Evolutionary conservation across 208 protist genomes (phyloP).

Genomic region (Porcisia deanei): DNA sequence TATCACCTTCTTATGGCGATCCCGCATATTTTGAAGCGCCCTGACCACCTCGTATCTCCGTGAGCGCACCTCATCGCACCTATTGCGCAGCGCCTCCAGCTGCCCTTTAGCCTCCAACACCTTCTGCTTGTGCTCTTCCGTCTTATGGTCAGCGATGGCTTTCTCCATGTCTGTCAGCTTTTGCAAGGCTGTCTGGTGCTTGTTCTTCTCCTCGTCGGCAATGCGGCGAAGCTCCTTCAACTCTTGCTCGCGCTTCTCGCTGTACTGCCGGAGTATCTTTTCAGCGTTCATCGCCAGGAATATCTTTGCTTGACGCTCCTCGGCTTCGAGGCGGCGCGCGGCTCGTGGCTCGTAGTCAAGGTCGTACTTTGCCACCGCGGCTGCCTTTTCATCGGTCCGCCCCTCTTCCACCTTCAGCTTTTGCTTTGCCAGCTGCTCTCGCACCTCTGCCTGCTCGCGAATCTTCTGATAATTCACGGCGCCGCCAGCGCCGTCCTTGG

Average conservation of each 20-base stretch:
- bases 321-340: constrained; percentile 31
- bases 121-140: constrained; percentile 21
- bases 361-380: constrained; percentile 30
- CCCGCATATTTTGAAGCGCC: constrained; percentile 22
- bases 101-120: constrained; percentile 33
- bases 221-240: constrained; percentile 8
- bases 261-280: constrained; percentile 29
- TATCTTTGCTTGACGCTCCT: constrained; percentile 33
- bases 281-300: constrained; percentile 38
- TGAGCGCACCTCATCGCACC: constrained; percentile 41
- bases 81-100: constrained; percentile 35
- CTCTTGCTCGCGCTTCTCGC: constrained; percentile 23
- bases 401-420: constrained; percentile 23
- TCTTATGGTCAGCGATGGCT: constrained; percentile 41
- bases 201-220: constrained; percentile 23
- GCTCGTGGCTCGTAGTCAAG: constrained; percentile 14
- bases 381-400: constrained; percentile 25
- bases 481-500: constrained; percentile 8
- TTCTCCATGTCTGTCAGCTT: constrained; percentile 46
- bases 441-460: constrained; percentile 24
- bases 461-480: constrained; percentile 34
- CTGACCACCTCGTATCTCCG: constrained; percentile 19
- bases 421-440: constrained; percentile 36
- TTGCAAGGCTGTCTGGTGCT: constrained; percentile 17
- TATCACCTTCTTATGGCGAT: constrained; percentile 44